These are phyloP conservation scores for Rhododendron williamsianum DNA, from an alignment of 148 eudicot genomes.

Conservation along the genomic window DNA sequence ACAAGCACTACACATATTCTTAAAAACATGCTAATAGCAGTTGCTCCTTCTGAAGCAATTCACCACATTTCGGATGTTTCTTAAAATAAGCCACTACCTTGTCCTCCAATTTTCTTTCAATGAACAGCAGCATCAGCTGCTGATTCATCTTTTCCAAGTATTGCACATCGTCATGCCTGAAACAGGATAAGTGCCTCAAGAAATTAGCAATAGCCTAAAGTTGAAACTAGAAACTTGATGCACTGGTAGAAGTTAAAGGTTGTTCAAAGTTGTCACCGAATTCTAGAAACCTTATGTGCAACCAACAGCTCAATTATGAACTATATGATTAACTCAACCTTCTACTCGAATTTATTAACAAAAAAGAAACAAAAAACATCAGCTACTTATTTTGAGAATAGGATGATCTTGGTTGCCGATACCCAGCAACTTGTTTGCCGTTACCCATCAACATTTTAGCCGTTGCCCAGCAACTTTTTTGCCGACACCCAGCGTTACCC, in stretches of 20 bases:
- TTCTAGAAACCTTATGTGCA: background rate
- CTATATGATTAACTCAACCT: background rate
- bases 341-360: background rate
- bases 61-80: background rate
- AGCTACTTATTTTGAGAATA: background rate
- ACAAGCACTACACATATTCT: background rate
- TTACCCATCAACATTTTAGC: too few relatives aligned
- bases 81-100: conserved; percentile 37
- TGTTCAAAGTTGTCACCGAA: background rate
- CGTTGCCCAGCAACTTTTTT: too few relatives aligned
- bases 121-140: conserved; percentile 67
- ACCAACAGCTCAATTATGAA: background rate
- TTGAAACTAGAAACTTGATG: background rate
- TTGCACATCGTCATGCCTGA: conserved; percentile 91
- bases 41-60: background rate
- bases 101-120: conserved; percentile 84
- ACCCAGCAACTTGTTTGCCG: too few relatives aligned
- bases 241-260: background rate
- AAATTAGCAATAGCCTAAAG: conserved; percentile 11
- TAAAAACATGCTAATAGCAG: conserved; percentile 8
- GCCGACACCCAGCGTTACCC: too few relatives aligned
- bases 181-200: background rate
- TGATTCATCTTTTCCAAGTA: conserved; percentile 77
- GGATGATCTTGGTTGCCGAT: too few relatives aligned
- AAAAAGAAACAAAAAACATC: background rate